Evolutionary conservation across 164 flowering plant species (phyloP), one percentile per base, ranked within the genome.

Genomic region (Liriodendron chinense): DNA sequence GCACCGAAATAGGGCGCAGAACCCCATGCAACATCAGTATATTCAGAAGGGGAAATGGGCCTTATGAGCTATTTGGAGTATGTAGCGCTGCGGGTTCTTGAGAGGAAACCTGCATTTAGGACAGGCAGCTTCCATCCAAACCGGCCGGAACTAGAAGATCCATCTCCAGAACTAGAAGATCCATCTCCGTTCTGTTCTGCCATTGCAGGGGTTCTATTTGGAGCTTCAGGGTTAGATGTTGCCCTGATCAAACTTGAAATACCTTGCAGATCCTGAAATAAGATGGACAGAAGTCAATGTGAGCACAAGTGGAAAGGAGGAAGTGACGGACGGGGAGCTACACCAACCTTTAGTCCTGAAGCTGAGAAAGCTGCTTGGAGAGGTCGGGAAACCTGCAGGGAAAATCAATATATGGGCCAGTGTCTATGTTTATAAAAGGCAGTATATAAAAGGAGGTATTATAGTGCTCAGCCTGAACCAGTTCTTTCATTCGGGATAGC

Each of bases 71-170:
- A 81, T 81, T 74, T 68, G 68, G 80, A 70, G 8, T 43, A 77
- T 50, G 83, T 79, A 1, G 85, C 88, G 69, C 90, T 83, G 62
- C 76, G 79, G 34, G 84, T 85, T 82, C 92, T 86, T 3, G 79
- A 66, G 25, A 89, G 72, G 48, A 86, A 72, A n/a, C 87, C 64
- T 22, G 76, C 82, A 74, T 61, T 72, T 64, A 21, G 25, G 14
- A 21, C 26, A 22, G 34, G 26, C 2, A 80, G 25, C 73, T 49
- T 79, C 81, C 86, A 28, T 21, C 90, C 84, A 53, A 79, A 79
- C 21, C 81, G 3, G 48, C 86, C 65, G 48, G 85, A 78, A 72
- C 84, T 78, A 16, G 87, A 77, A 59, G 82, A 75, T 7, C 72
- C 78, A 48, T 64, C 80, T 47, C 67, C 65, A n/a, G 85, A 78